phyloP scores from a whole-genome alignment of 176 grass and related monocot species.

The Zea luxurians region DNA sequence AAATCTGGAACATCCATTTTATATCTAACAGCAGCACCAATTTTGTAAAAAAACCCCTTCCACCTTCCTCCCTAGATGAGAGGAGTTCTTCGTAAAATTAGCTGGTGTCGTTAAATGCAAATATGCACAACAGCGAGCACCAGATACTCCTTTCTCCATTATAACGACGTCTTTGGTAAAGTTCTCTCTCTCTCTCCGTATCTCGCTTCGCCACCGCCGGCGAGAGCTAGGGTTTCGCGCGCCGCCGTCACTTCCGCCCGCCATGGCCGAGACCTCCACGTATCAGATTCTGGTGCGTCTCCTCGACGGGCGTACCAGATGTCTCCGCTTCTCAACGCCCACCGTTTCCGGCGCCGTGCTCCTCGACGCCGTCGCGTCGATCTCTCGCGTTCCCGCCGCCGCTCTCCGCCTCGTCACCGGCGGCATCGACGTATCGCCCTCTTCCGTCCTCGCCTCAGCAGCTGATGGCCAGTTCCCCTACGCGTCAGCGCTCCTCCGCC shows the following conservation, averaged over 20 bases:
- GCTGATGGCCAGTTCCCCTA: constrained; percentile 55
- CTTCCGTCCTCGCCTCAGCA: constrained; percentile 44
- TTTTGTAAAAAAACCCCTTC: too few species aligned
- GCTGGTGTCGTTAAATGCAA: too few species aligned
- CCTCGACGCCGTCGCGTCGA: constrained; percentile 40
- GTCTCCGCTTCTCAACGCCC: constrained; percentile 63
- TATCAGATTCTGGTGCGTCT: constrained; percentile 74
- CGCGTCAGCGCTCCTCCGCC: constrained; percentile 58
- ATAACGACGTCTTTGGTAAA: not conserved
- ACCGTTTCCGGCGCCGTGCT: constrained; percentile 54
- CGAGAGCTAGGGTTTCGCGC: constrained; percentile 50
- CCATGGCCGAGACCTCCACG: constrained; percentile 50
- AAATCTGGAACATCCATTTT: too few species aligned
- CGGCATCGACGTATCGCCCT: constrained; percentile 41
- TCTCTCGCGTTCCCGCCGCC: constrained; percentile 42
- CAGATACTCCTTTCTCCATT: too few species aligned
- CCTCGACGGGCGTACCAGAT: constrained; percentile 74
- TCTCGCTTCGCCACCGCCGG: constrained; percentile 4
- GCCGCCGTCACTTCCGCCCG: constrained; percentile 15
- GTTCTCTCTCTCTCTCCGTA: not conserved
- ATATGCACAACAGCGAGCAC: too few species aligned
- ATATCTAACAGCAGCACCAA: too few species aligned
- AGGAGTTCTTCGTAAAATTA: too few species aligned
- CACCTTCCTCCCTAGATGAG: too few species aligned
- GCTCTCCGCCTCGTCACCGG: constrained; percentile 60